phyloP scores from a whole-genome alignment of 176 grass and related monocot species.

The Ensete ventricosum region DNA sequence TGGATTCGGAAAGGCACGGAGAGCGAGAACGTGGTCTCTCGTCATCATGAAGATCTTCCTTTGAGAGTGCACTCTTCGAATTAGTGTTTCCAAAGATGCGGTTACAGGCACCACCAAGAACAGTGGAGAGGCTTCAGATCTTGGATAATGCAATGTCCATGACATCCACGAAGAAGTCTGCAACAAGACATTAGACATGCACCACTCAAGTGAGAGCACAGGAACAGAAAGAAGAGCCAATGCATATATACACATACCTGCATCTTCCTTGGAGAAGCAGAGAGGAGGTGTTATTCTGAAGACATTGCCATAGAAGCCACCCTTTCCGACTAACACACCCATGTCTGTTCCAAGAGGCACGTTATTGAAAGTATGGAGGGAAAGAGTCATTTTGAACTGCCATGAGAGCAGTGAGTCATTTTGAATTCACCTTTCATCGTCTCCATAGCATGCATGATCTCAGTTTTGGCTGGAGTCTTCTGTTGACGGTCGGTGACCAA shows the following conservation, averaged over 20 bases:
- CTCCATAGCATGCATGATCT: slow-evolving; percentile 5
- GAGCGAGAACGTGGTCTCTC: slow-evolving; percentile 71
- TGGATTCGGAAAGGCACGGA: background rate
- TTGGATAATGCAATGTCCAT: slow-evolving; percentile 72
- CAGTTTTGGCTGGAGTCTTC: slow-evolving; percentile 75
- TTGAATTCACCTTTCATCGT: slow-evolving; percentile 66
- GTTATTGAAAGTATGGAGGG: too few species aligned
- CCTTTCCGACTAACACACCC: slow-evolving; percentile 73
- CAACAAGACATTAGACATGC: background rate
- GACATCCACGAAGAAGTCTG: slow-evolving; percentile 47
- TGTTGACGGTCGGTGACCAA: slow-evolving; percentile 32
- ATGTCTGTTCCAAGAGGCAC: slow-evolving; percentile 36
- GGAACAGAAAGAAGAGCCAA: background rate
- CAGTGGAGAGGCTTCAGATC: slow-evolving; percentile 34
- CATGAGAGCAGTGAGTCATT: too few species aligned
- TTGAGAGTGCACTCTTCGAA: slow-evolving; percentile 5
- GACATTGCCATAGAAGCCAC: slow-evolving; percentile 78
- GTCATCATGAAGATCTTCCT: slow-evolving; percentile 1
- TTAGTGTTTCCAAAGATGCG: slow-evolving; percentile 5
- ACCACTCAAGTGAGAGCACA: background rate
- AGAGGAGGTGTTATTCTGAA: slow-evolving; percentile 86
- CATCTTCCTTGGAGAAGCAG: slow-evolving; percentile 68
- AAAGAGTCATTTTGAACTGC: too few species aligned
- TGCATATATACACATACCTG: slow-evolving; percentile 30
- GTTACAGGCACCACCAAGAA: too few species aligned